Evolutionary conservation across 225 moss, liverwort and hornwort species (phyloP).

Genomic region (Neckera pumila): DNA sequence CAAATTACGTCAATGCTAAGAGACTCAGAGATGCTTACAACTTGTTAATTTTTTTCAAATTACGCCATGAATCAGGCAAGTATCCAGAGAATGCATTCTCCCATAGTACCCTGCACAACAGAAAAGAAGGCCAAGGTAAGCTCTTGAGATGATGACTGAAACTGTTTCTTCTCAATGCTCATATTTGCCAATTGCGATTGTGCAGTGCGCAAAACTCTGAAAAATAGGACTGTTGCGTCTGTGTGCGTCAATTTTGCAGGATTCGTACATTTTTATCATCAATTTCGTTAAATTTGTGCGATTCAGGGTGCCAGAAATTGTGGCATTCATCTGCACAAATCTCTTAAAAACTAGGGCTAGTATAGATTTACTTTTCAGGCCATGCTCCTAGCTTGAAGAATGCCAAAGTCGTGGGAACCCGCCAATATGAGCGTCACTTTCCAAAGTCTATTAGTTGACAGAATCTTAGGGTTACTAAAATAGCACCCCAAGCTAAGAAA

Average conservation of each 20-base stretch:
- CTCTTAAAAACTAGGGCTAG: neutral
- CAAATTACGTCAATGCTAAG: neutral
- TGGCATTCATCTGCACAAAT: neutral
- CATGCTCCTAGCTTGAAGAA: neutral
- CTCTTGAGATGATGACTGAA: neutral
- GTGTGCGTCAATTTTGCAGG: neutral
- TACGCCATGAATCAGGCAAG: constrained; percentile 11
- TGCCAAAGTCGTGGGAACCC: neutral
- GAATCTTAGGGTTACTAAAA: no score
- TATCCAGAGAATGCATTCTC: constrained; percentile 2
- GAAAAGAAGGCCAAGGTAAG: neutral
- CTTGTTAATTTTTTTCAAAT: neutral
- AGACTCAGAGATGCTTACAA: neutral
- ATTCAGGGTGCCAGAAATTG: neutral
- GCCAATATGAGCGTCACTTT: neutral
- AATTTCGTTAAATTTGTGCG: neutral
- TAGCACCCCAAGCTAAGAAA: no score
- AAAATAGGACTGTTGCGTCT: neutral
- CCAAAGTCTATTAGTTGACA: neutral
- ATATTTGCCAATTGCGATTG: neutral
- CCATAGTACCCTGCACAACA: constrained; percentile 8
- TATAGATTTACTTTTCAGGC: neutral
- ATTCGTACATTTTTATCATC: no score
- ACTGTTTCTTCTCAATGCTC: neutral
- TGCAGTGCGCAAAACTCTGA: neutral